These are phyloP conservation scores for Cercophora sp. DNA, from an alignment of 495 filamentous ascomycete species.

Conservation along the genomic window DNA sequence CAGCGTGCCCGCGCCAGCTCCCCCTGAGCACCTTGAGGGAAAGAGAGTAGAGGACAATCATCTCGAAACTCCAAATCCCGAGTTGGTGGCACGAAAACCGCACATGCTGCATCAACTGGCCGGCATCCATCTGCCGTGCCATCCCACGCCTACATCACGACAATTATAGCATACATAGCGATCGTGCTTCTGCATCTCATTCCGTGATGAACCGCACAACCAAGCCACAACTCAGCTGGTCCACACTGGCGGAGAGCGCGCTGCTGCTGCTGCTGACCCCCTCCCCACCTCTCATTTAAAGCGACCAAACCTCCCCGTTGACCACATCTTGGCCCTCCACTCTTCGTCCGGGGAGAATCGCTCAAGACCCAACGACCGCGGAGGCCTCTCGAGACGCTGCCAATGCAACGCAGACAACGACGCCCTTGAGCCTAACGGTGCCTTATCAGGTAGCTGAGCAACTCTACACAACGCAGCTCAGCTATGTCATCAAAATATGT, in stretches of 20 bases:
- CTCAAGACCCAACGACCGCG: too few species aligned
- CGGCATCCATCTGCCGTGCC: background rate
- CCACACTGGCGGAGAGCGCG: background rate
- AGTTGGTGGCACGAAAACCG: background rate
- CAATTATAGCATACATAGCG: too few species aligned
- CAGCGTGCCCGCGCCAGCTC: too few species aligned
- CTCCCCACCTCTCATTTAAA: slow-evolving; percentile 19
- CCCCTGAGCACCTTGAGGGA: too few species aligned
- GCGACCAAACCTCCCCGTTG: slow-evolving; percentile 7
- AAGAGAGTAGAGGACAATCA: background rate
- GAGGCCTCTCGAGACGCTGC: too few species aligned
- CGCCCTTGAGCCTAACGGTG: too few species aligned
- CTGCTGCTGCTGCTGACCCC: background rate
- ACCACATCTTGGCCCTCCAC: background rate
- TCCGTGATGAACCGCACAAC: background rate
- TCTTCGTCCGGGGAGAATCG: background rate
- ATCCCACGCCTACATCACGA: background rate
- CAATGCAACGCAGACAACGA: too few species aligned
- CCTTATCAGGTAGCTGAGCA: too few species aligned
- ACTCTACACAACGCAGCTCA: too few species aligned
- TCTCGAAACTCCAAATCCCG: background rate
- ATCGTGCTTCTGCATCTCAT: background rate
- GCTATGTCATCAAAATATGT: too few species aligned
- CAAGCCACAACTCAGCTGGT: slow-evolving; percentile 2
- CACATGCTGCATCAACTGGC: too few species aligned